Evolutionary conservation across 495 filamentous ascomycete genomes (phyloP), one percentile per base, ranked within the genome.

Genomic region (Trypethelium eluteriae): DNA sequence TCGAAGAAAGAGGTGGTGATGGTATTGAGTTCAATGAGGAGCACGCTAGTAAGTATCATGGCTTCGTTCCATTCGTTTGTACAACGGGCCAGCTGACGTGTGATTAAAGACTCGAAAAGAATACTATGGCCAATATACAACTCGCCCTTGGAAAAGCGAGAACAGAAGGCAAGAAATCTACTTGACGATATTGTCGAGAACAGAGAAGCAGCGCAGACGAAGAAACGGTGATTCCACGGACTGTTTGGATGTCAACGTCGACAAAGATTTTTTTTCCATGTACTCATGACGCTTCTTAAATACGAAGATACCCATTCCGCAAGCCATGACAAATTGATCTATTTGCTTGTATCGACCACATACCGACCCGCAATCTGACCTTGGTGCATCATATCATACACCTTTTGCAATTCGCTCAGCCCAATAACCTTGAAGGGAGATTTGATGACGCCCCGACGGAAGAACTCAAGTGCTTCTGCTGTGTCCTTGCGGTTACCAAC

Each of bases 401-500:
- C 86, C 69, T 88, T 82, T 34, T 88, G 82, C 39, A 98, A 79
- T 73, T 96, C 83, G 71, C 84, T 84, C 68, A 98, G 77, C 1
- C 91, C 90, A 62, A 86, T 85, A 39, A 82, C 84, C 86, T 96
- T 94, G 83, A 85, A 93, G 0, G 93, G 93, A 1, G 87, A 87
- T 67, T 90, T 87, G 82, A 97, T 90, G 68, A 94, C 74, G 2
- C 93, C 93, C 16, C 90, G 81, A 38, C 83, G 75, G 79, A 86
- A 96, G 82, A 96, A 96, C 70, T 96, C 93, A 56, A 96, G 77
- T 7, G 92, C 92, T 76, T 97, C 93, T 14, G 84, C 80, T 0
- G 83, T 88, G 72, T 98, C 93, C 74, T 89, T 85, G 56, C 90
- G 84, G 76, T 93, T 96, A 50, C 93, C 93, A 67, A 96, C 93